phyloP scores from a whole-genome alignment of 78 protist genomes.

The Dictyostelium intermedium region DNA sequence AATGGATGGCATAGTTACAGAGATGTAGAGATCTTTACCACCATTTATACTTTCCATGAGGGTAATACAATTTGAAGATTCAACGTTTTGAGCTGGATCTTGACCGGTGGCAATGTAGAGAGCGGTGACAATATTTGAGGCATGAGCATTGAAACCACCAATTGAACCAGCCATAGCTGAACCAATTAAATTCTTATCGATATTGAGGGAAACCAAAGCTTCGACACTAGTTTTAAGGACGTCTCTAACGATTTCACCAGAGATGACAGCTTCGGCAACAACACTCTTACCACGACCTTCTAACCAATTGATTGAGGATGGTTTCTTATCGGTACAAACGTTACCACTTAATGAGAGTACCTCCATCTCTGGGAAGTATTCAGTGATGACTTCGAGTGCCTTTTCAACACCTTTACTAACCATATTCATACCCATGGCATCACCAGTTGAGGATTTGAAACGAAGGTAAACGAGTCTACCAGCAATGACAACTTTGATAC shows the following conservation, averaged over 20 bases:
- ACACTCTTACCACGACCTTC: constrained; percentile 95
- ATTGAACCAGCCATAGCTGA: constrained; percentile 97
- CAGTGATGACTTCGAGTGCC: constrained; percentile 61
- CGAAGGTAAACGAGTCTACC: constrained; percentile 89
- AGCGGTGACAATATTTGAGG: constrained; percentile 97
- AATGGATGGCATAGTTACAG: constrained; percentile 95
- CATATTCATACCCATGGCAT: constrained; percentile 98
- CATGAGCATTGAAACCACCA: constrained; percentile 99
- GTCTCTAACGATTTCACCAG: constrained; percentile 76
- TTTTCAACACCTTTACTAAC: constrained; percentile 89
- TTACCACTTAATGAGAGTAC: constrained; percentile 91
- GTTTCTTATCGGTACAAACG: constrained; percentile 95
- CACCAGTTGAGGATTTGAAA: constrained; percentile 90
- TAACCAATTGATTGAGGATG: constrained; percentile 94
- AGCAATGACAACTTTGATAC: constrained; percentile 62
- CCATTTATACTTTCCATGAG: constrained; percentile 83
- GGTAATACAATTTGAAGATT: constrained; percentile 94
- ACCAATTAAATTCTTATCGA: constrained; percentile 95
- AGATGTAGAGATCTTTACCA: constrained; percentile 77
- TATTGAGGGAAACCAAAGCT: constrained; percentile 76
- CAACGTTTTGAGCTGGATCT: constrained; percentile 98
- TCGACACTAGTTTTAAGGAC: constrained; percentile 87
- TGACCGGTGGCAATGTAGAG: constrained; percentile 97
- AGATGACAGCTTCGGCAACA: constrained; percentile 91
- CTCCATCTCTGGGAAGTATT: constrained; percentile 84